Evolutionary conservation across 208 protist genomes (phyloP).

Genomic region (Leishmania aethiopica): DNA sequence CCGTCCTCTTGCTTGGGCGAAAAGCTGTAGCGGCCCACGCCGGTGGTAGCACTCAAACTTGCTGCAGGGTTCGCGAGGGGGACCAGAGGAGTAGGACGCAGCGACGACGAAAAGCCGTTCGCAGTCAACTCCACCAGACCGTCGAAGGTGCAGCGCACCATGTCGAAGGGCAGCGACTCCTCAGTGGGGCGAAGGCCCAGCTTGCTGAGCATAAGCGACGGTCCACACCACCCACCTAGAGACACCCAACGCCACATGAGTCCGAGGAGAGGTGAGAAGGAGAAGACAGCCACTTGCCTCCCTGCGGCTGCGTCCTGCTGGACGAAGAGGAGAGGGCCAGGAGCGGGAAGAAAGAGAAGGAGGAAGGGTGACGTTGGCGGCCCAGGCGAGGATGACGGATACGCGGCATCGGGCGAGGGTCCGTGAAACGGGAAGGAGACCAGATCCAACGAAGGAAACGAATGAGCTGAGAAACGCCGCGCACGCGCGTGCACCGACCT

Average conservation of each 20-base stretch:
- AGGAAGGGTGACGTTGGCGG: neutral
- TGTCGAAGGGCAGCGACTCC: slow-evolving; percentile 77
- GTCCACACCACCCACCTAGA: slow-evolving; percentile 85
- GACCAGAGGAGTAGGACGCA: neutral
- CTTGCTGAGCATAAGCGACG: slow-evolving; percentile 78
- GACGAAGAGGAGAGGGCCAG: neutral
- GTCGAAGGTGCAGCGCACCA: slow-evolving; percentile 83
- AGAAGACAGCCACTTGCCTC: neutral
- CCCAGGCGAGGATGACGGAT: neutral
- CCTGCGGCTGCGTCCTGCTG: neutral
- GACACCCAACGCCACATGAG: slow-evolving; percentile 81
- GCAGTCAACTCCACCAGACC: slow-evolving; percentile 66
- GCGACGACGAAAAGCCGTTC: slow-evolving; percentile 43
- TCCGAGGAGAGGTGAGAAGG: slow-evolving; percentile 5
- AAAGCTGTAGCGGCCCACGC: slow-evolving; percentile 9
- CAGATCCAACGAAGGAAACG: neutral
- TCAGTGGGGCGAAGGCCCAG: slow-evolving; percentile 47
- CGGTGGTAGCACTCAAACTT: neutral
- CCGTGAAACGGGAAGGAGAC: neutral
- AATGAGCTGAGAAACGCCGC: neutral
- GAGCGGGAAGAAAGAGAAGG: neutral
- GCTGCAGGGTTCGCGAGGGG: neutral
- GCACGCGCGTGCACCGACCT: neutral
- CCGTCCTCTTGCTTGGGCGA: slow-evolving; percentile 4
- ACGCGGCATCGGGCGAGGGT: neutral